phyloP scores from a whole-genome alignment of 176 grass and related monocot genomes.

The Olyra latifolia region DNA sequence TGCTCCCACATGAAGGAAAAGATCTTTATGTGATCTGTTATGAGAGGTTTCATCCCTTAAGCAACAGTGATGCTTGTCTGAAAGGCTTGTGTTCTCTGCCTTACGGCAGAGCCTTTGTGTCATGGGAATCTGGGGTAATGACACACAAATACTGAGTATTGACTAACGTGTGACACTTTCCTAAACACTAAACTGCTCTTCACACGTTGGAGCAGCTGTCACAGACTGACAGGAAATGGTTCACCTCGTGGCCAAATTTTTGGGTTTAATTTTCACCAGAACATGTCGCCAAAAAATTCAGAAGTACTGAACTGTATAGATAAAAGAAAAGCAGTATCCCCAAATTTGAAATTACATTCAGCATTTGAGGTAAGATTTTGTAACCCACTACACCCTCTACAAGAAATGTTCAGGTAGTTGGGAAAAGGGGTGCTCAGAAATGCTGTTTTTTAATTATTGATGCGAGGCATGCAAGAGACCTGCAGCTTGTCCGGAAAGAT shows the following conservation, averaged over 20 bases:
- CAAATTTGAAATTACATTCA: constrained; percentile 4
- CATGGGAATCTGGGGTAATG: not conserved
- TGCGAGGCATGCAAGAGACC: constrained; percentile 14
- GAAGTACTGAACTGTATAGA: not conserved
- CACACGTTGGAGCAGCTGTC: constrained; percentile 5
- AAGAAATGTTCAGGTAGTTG: constrained; percentile 17
- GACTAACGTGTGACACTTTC: constrained; percentile 44
- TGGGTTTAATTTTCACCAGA: constrained; percentile 6
- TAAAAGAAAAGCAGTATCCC: not conserved
- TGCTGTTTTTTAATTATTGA: constrained; percentile 12
- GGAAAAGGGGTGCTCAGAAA: not conserved
- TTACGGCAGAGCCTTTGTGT: too few relatives aligned
- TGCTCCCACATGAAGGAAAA: constrained; percentile 57
- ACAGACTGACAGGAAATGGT: not conserved
- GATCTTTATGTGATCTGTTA: constrained; percentile 41
- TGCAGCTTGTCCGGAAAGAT: constrained; percentile 19
- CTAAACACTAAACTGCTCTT: constrained; percentile 44
- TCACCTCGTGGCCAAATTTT: not conserved
- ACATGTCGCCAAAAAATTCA: not conserved
- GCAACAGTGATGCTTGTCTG: constrained; percentile 41
- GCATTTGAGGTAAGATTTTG: constrained; percentile 23
- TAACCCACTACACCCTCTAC: not conserved
- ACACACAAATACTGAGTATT: not conserved
- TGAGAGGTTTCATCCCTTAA: constrained; percentile 39
- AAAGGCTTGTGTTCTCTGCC: too few relatives aligned